phyloP scores from a whole-genome alignment of 169 alveolate genomes.

The Perkinsus marinus region DNA sequence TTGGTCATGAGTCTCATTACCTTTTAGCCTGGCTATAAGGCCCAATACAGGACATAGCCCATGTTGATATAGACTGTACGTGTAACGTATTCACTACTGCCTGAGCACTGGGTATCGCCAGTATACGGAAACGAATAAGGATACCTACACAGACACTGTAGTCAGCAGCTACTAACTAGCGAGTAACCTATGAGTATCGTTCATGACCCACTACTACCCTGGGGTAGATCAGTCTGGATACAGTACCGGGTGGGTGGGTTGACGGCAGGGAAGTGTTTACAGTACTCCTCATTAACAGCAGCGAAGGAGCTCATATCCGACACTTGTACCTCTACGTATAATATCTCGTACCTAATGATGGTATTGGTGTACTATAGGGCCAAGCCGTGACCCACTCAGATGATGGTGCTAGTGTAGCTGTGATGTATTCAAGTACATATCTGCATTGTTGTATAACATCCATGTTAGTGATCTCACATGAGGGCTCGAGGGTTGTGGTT shows the following conservation, averaged over 20 bases:
- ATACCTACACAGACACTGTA: neutral
- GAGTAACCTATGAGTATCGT: too few relatives aligned
- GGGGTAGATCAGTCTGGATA: neutral
- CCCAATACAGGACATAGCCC: constrained; percentile 9
- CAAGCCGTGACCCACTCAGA: neutral
- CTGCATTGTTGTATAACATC: neutral
- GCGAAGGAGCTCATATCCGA: neutral
- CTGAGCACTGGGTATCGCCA: neutral
- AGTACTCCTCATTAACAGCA: neutral
- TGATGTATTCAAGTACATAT: neutral
- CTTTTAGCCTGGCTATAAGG: neutral
- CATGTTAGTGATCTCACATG: too few relatives aligned
- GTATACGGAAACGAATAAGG: neutral
- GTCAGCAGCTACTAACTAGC: too few relatives aligned
- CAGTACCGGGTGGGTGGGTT: neutral
- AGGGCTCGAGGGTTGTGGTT: too few relatives aligned
- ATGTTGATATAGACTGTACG: neutral
- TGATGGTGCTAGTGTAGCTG: neutral
- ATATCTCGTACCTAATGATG: neutral
- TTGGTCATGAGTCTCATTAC: too few relatives aligned
- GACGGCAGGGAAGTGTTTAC: neutral
- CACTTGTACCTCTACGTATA: neutral
- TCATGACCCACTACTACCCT: too few relatives aligned
- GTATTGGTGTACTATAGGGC: neutral
- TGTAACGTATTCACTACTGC: neutral